Evolutionary conservation across 2,329 filamentous ascomycete genomes (phyloP), one percentile per base, ranked within the genome.

Genomic region (Aspergillus carbonarius): DNA sequence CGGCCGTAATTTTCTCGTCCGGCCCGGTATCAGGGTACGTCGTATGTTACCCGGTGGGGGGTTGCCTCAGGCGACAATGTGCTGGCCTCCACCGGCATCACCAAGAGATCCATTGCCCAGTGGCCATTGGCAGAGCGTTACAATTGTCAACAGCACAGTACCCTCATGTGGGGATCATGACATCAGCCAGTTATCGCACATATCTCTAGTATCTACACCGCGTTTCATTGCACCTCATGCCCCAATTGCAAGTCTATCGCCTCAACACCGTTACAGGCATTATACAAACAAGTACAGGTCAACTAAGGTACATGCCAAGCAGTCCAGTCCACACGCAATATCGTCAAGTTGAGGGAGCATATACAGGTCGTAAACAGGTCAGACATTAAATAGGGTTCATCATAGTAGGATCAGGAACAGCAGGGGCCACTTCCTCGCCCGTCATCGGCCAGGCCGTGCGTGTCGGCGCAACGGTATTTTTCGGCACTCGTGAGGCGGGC

Each of bases 371-470:
- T 49, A 37, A 30, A 37, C 40, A 18, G 9, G 18, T 40, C n/a
- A 49, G 39, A 18, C 55, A 65, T 72, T 54, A 74, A 55, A 74
- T 73, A 44, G 70, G 72, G 64, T 74, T 74, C 62, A 72, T 61
- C 68, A 74, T 74, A 20, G 63, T 68, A 17, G 66, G 70, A 55
- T 69, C 57, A 23, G 71, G 71, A 8, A 72, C 63, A 12, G 70
- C 69, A 12, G 70, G 67, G 18, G 62, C 55, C 9, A 62, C 46
- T 17, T 56, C 46, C 15, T 49, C 57, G 34, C 34, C 49, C 5
- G 57, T 59, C 52, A 59, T 50, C 18, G 55, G 57, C 9, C 49
- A 34, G n/a, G 59, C 51, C 27, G 58, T 40, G 20, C 56, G 39
- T 25, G 35, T 34, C 6, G 59, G 46, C 20, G 61, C 46, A 9